Evolutionary conservation across 805 yeast species (phyloP), one percentile per base, ranked within the genome.

Genomic region (Ogataea siamensis): DNA sequence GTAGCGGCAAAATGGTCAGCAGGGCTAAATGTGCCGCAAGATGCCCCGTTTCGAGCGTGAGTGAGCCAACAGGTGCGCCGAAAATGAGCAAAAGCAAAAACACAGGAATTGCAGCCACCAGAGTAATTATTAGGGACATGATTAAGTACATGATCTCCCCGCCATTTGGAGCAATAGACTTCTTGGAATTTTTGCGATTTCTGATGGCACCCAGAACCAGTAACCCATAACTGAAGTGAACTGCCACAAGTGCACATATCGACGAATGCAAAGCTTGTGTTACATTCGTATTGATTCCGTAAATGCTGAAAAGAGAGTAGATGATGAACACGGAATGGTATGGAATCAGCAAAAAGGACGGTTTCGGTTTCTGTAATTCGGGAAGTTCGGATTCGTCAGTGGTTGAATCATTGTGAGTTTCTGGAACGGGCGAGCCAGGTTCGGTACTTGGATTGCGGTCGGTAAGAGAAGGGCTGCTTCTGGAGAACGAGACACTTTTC

Each of bases 31-130:
- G 93, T 6, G 70, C 60, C 0, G 93, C 66, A 32, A 85, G 62
- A 4, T 81, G 54, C 46, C 71, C 68, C 0, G 94, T 86, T 52
- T 78, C 82, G 7, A 42, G 47, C 21, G 72, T 42, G 23, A 70
- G 67, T 1, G 75, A 65, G 1, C 76, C 63, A 28, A 83, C 65
- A 10, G 96, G 96, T 0, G 96, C 94, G 6, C 97, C 97, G 54
- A 86, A 76, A 9, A 87, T 51, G 2, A 87, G 66, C 31, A 83
- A 56, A 2, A 57, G 42, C 7, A 60, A 40, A 43, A 66, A 69
- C n/a, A 67, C 39, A 2, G 70, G 72, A 1, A 63, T 25, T 5
- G 76, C 52, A n/a, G 67, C 46, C 3, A 63, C 17, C 1, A 66
- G 19, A 2, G 74, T 56, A 3, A 69, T 37, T 5, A 64, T 34